Percentiles rank a stretch among this genome's conserved stretches.
Evolutionary conservation across 306 rosid genomes (phyloP).

Genomic region (Cercis canadensis): DNA sequence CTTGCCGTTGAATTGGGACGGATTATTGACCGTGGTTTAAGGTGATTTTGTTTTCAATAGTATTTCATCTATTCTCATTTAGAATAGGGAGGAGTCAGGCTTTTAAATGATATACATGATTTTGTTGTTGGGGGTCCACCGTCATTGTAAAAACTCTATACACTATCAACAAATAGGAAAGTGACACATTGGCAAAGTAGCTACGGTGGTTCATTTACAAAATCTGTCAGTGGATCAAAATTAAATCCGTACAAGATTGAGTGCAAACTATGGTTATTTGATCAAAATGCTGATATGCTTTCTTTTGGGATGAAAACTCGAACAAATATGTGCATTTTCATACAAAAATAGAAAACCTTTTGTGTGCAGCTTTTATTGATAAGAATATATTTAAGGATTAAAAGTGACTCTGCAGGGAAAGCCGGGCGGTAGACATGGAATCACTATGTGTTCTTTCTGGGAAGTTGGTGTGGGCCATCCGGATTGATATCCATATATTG

Average conservation of each 20-base stretch:
- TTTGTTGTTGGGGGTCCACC: too few species aligned
- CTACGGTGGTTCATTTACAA: too few species aligned
- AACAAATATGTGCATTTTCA: neutral
- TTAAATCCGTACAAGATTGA: too few species aligned
- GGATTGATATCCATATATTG: constrained; percentile 80
- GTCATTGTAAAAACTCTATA: too few species aligned
- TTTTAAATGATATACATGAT: too few species aligned
- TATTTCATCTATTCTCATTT: neutral
- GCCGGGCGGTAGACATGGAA: constrained; percentile 85
- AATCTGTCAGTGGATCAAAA: too few species aligned
- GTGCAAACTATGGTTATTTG: too few species aligned
- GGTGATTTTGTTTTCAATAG: constrained; percentile 31
- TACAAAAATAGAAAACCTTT: neutral
- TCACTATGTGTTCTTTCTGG: constrained; percentile 81
- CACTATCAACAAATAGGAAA: too few species aligned
- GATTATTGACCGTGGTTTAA: constrained; percentile 78
- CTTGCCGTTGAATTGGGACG: constrained; percentile 83
- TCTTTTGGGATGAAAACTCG: neutral
- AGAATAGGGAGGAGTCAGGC: neutral
- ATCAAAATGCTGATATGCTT: too few species aligned
- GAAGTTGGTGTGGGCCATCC: constrained; percentile 84
- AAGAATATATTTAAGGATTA: constrained; percentile 21
- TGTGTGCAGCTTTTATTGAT: neutral
- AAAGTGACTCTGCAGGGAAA: constrained; percentile 63
- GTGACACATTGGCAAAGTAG: too few species aligned